Percentiles rank a stretch among this genome's conserved stretches.
phyloP scores from a whole-genome alignment of 148 eudicot genomes.

The Spergularia marina region DNA sequence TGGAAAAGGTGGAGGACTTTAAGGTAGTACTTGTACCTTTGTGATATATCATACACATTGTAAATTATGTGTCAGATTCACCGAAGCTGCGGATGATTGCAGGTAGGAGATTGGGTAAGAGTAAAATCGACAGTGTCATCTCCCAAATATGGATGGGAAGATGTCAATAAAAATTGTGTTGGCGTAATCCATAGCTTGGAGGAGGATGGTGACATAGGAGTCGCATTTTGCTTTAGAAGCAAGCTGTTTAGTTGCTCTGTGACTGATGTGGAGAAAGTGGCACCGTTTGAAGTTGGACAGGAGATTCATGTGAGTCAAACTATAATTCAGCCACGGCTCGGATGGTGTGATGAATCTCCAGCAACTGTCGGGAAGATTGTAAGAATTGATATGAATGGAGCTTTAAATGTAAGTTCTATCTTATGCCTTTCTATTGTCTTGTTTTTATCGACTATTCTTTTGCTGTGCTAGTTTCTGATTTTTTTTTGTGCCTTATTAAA shows the following conservation, averaged over 20 bases:
- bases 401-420: slow-evolving; percentile 68
- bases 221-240: slow-evolving; percentile 94
- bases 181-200: slow-evolving; percentile 93
- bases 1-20: slow-evolving; percentile 97
- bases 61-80: neutral
- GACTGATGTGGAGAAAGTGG: slow-evolving; percentile 87
- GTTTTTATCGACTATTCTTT: no score
- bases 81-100: slow-evolving; percentile 22
- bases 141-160: slow-evolving; percentile 99
- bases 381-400: slow-evolving; percentile 95
- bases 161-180: slow-evolving; percentile 75
- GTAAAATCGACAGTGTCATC: slow-evolving; percentile 93
- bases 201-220: slow-evolving; percentile 97
- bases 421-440: neutral
- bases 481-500: no score
- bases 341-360: slow-evolving; percentile 93
- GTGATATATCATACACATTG: neutral
- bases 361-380: slow-evolving; percentile 82
- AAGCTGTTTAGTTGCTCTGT: slow-evolving; percentile 91
- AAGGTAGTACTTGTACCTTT: slow-evolving; percentile 54
- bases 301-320: slow-evolving; percentile 84
- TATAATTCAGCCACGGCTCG: slow-evolving; percentile 82
- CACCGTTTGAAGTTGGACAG: slow-evolving; percentile 92
- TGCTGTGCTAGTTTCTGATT: no score
- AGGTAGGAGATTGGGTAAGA: slow-evolving; percentile 97